A percentile compares a stretch with the other conserved stretches of the same genome.
Conservation (phyloP, 371 early-diverging fungal genomes). For the Rozella allomycis region DNA sequence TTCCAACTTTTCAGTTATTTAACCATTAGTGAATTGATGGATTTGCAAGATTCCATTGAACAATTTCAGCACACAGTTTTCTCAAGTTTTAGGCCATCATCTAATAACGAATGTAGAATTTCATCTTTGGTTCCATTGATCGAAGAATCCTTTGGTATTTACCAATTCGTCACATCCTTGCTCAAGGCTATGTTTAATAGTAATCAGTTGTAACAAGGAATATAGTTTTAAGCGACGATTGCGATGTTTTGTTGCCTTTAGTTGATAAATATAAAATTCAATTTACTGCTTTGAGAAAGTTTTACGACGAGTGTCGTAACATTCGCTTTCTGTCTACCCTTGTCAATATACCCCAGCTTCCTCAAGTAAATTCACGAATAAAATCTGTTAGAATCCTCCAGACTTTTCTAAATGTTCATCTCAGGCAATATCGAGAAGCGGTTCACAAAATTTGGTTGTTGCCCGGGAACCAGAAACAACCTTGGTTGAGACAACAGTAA, state of each 20-base stretch:
- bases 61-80: conserved; percentile 72
- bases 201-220: too few species aligned
- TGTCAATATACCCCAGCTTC: conserved; percentile 68
- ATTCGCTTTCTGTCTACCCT: conserved; percentile 74
- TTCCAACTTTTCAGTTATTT: conserved; percentile 36
- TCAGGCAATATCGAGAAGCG: too few species aligned
- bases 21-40: conserved; percentile 78
- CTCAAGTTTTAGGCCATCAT: conserved; percentile 49
- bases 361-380: too few species aligned
- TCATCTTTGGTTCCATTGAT: conserved; percentile 85
- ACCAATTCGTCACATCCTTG: conserved; percentile 84
- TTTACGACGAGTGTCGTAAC: conserved; percentile 74
- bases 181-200: conserved; percentile 83
- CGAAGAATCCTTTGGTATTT: conserved; percentile 84
- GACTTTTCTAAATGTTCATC: too few species aligned
- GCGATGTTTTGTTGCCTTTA: conserved; percentile 69
- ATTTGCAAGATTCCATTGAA: conserved; percentile 69
- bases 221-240: too few species aligned
- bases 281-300: conserved; percentile 62
- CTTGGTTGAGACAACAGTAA: too few species aligned
- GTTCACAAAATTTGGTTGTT: too few species aligned
- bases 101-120: conserved; percentile 83
- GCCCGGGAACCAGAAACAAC: too few species aligned
- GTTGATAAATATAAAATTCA: conserved; percentile 59
- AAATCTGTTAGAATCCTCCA: too few species aligned